Evolutionary conservation across 371 early-diverging fungal genomes (phyloP), one percentile per base, ranked within the genome.

Genomic region (Saksenaea oblongispora): DNA sequence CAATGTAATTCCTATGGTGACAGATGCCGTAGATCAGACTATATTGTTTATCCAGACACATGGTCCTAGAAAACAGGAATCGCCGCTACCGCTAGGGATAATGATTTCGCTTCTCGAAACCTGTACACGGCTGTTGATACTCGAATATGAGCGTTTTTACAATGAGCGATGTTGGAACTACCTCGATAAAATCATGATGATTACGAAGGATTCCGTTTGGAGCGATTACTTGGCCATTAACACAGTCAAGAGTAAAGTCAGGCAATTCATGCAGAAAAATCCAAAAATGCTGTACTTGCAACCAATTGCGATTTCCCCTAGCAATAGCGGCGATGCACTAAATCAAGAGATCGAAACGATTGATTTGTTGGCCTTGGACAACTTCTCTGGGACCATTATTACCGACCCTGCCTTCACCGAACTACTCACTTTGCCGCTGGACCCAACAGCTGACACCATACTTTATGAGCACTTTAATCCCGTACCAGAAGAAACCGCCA

Each of bases 21-120:
- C 51, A 9, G 57, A 61, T 1, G 26, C 61, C 4, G 5, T 61
- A 2, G 53, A 60, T 5, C 60, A 51, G 18, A 60, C 42, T 7
- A 11, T 24, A 1, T 0, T 14, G 1, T 51, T 57, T 24, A 14
- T 66, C 35, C 42, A 14, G 1, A 41, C 31, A 3, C 51, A 41
- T 14, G 56, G 24, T 31, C 54, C 27, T 22, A 26, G 22, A 8
- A 11, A 35, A 17, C 0, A 47, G 22, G 51, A 10, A 11, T 31
- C 34, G 3, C 14, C 51, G 51, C 44, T 66, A 1, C 66, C 66
- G 7, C 56, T 44, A n/a, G 47, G 57, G 5, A 1, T 57, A 10
- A 39, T 66, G 56, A 51, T 58, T 2, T 56, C 61, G 17, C 24
- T 34, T 9, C 61, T 66, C 22, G 66, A 66, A 28, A 61, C 66